Base-by-base conservation (phyloP, 306 rosid genomes). In the Castanospermum australe region DNA sequence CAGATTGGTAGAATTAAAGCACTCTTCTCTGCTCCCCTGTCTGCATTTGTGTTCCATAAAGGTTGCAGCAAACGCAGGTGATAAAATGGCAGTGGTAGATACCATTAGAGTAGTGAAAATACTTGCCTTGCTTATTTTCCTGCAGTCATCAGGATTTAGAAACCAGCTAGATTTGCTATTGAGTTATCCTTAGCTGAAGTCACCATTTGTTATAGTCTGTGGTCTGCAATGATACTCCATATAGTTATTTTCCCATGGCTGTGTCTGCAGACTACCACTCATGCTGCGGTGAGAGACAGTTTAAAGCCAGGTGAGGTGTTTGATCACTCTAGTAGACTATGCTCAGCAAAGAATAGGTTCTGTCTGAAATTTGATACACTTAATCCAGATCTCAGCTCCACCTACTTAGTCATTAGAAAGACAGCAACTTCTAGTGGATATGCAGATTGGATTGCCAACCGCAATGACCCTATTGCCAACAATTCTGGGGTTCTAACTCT, bases 391-490 rank as follows among this genome's bases (percentile, higher is more conserved):
- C 13, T 11, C 6, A n/a, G 13, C 42, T 22, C 9, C 75, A 30
- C 71, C 3, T 62, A 62, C 48, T 66, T 75, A 14, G 36, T 7
- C 10, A 47, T 75, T 45, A 15, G 32, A 2, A 54, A 3, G 61
- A 30, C 22, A 17, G 50, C 1, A 21, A 17, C 61, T 3, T 17
- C 35, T 22, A 25, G 11, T 7, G 73, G 39, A 5, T 76, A 63
- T 33, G 45, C 0, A 12, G 71, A 38, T 48, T 76, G 80, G 80
- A 28, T 64, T 12, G 80, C 54, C 47, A 76, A 76, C 21, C n/a
- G 80, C 48, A 50, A 76, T 55, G 28, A 76, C 17, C 80, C 73
- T 8, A 50, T 63, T 50, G 22, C 15, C 52, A 63, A 50, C 28
- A 5, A 62, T 62, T 48, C 54, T 17, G 62, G 52, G 24, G 15